Percentiles rank a stretch among this genome's conserved stretches.
phyloP scores from a whole-genome alignment of 2,329 filamentous ascomycete genomes.

The Fusarium denticulatum region DNA sequence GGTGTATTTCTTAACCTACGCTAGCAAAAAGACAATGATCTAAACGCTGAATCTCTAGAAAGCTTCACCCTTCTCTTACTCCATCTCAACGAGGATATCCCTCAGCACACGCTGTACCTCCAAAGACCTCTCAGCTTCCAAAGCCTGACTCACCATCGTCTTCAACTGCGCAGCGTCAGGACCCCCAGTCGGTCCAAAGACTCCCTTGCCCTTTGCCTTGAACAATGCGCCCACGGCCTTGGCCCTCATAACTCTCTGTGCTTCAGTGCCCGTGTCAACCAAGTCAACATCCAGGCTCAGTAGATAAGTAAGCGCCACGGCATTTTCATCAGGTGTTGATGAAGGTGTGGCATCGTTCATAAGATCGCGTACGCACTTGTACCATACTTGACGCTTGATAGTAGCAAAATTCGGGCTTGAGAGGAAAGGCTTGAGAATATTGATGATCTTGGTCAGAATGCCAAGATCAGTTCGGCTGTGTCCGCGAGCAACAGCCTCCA shows the following conservation, averaged over 20 bases:
- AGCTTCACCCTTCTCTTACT: background rate
- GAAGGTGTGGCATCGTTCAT: conserved; percentile 53
- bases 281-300: conserved; percentile 58
- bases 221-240: conserved; percentile 57
- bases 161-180: conserved; percentile 45
- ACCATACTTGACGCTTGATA: conserved; percentile 63
- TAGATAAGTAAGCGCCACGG: conserved; percentile 53
- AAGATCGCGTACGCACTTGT: conserved; percentile 59
- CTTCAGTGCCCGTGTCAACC: conserved; percentile 60
- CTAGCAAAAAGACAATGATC: background rate
- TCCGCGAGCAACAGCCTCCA: conserved; percentile 61
- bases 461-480: conserved; percentile 56
- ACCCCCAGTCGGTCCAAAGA: conserved; percentile 50
- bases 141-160: conserved; percentile 48
- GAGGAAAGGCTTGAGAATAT: conserved; percentile 54
- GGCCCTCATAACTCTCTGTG: conserved; percentile 59
- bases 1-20: background rate
- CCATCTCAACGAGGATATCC: conserved; percentile 48
- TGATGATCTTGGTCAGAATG: conserved; percentile 54
- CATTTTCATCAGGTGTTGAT: conserved; percentile 25
- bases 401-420: conserved; percentile 50
- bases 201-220: conserved; percentile 54
- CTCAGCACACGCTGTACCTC: conserved; percentile 58
- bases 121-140: conserved; percentile 54
- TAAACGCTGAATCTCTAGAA: background rate